These are phyloP conservation scores for Cryptococcus sp. DNA, from an alignment of 1,284 basidiomycete species.

Conservation along the genomic window DNA sequence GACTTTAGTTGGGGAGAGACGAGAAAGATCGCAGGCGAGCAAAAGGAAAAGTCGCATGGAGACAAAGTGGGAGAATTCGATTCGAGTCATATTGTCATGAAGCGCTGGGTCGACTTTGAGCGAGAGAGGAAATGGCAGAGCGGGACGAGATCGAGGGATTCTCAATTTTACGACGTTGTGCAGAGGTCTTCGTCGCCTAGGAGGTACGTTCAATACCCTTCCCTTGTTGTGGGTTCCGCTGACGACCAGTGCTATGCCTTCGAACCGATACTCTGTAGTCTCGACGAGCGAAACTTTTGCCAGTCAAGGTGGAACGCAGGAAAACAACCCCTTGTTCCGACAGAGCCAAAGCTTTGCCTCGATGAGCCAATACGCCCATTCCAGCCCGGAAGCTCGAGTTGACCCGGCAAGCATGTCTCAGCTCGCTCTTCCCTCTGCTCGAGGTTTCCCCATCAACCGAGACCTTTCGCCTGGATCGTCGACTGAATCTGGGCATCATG, in stretches of 20 bases:
- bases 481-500: conserved; percentile 32
- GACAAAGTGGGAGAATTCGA: conserved; percentile 96
- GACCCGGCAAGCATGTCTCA: conserved; percentile 49
- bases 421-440: conserved; percentile 53
- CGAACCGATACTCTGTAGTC: conserved; percentile 64
- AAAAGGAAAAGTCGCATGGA: conserved; percentile 61
- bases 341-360: conserved; percentile 36
- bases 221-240: neutral
- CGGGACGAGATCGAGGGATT: conserved; percentile 76
- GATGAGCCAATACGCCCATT: conserved; percentile 49
- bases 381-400: conserved; percentile 57
- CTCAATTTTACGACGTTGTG: conserved; percentile 46
- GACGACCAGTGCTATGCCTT: conserved; percentile 12
- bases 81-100: conserved; percentile 95
- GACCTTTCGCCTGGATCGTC: conserved; percentile 34
- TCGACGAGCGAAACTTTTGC: conserved; percentile 66
- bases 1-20: conserved; percentile 99
- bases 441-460: conserved; percentile 33
- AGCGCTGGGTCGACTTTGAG: conserved; percentile 98
- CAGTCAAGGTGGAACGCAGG: conserved; percentile 42
- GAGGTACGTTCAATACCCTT: conserved; percentile 55
- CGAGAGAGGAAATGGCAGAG: conserved; percentile 88
- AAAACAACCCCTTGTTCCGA: conserved; percentile 36
- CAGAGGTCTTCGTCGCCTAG: conserved; percentile 48
- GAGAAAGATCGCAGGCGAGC: conserved; percentile 67